These are phyloP conservation scores for Penicillium macrosclerotiorum DNA, from an alignment of 495 filamentous ascomycete species.

Conservation along the genomic window DNA sequence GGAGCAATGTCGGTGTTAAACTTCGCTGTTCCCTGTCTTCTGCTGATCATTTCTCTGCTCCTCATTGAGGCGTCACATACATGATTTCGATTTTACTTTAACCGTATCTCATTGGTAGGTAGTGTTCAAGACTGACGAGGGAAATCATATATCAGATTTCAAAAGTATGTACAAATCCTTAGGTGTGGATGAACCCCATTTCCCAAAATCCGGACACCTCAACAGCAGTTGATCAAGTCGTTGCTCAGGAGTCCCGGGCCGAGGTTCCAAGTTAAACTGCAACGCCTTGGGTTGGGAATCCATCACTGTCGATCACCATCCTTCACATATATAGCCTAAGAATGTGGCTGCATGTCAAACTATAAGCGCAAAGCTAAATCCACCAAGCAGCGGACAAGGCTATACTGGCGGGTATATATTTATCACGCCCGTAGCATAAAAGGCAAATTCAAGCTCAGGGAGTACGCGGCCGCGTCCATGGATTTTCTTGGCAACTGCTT, in stretches of 20 bases:
- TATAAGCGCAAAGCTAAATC: neutral
- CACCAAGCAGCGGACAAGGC: neutral
- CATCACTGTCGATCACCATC: neutral
- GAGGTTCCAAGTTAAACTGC: neutral
- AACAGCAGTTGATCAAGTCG: neutral
- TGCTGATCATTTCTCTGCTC: neutral
- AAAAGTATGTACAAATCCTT: no score
- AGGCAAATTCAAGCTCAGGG: neutral
- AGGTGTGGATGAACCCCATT: no score
- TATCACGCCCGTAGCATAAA: neutral
- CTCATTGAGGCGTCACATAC: no score
- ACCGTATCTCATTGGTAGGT: no score
- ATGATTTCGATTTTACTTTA: no score
- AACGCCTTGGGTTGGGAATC: neutral
- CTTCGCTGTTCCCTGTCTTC: neutral
- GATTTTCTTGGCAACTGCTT: constrained; percentile 2
- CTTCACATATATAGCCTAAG: neutral
- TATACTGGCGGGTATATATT: neutral
- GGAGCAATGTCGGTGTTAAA: neutral
- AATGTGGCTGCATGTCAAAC: neutral
- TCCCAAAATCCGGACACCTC: no score
- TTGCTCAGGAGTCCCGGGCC: neutral
- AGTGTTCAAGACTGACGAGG: no score
- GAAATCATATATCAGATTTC: no score
- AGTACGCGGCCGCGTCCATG: neutral